Percentiles rank a stretch among this genome's conserved stretches.
These are phyloP conservation scores for Aspergillus bridgeri DNA, from an alignment of 495 filamentous ascomycete genomes.

Conservation along the genomic window DNA sequence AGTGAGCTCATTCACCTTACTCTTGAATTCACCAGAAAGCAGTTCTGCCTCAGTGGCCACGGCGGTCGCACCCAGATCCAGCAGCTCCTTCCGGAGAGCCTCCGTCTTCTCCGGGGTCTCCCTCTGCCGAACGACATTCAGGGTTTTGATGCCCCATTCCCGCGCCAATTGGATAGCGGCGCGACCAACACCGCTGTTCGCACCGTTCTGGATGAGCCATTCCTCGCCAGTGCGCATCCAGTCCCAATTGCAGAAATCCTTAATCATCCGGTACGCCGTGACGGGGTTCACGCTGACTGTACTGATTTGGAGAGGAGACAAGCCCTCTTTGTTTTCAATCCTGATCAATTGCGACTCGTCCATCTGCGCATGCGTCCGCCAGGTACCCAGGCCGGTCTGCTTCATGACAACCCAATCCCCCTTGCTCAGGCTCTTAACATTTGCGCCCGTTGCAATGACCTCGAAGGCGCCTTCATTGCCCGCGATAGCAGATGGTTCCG, in stretches of 20 bases:
- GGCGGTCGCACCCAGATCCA: slow-evolving; percentile 68
- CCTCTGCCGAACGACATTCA: slow-evolving; percentile 79
- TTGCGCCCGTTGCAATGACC: slow-evolving; percentile 61
- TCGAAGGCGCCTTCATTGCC: slow-evolving; percentile 95
- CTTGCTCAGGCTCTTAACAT: slow-evolving; percentile 51
- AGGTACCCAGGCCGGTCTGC: slow-evolving; percentile 77
- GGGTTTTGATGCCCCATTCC: slow-evolving; percentile 79
- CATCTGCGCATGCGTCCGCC: slow-evolving; percentile 84
- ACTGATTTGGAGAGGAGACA: slow-evolving; percentile 71
- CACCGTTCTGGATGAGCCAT: slow-evolving; percentile 96
- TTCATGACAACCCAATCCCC: slow-evolving; percentile 95
- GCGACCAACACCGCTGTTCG: slow-evolving; percentile 86
- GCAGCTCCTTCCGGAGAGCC: slow-evolving; percentile 66
- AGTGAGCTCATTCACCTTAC: slow-evolving; percentile 65
- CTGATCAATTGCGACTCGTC: slow-evolving; percentile 60
- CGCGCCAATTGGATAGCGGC: slow-evolving; percentile 80
- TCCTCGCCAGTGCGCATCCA: slow-evolving; percentile 50
- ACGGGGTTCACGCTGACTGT: slow-evolving; percentile 90
- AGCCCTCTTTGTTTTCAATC: slow-evolving; percentile 61
- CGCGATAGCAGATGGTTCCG: slow-evolving; percentile 65
- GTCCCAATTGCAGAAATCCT: slow-evolving; percentile 67
- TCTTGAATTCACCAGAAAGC: slow-evolving; percentile 59
- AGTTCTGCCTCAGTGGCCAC: slow-evolving; percentile 80
- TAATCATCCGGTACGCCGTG: slow-evolving; percentile 88
- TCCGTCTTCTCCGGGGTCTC: slow-evolving; percentile 57